Percentiles rank a stretch among this genome's conserved stretches.
Conservation (phyloP, 2,329 filamentous ascomycete species). For the Fusarium pilosicola region DNA sequence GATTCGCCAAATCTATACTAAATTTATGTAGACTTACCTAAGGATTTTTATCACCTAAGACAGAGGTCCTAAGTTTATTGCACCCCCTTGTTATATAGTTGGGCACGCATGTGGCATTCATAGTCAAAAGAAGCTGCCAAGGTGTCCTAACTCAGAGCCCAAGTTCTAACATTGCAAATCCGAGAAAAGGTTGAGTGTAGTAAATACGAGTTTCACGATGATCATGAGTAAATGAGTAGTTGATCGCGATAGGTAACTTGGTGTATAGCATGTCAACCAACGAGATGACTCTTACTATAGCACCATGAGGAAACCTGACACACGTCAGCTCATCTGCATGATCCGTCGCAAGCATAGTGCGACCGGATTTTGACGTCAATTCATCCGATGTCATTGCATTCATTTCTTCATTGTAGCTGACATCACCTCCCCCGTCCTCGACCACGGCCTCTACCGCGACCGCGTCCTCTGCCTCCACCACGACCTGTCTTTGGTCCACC, state of each 20-base stretch:
- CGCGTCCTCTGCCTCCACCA: slow-evolving; percentile 49
- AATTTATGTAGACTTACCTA: too few relatives aligned
- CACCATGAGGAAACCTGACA: not conserved
- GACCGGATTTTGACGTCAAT: slow-evolving; percentile 1
- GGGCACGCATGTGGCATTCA: not conserved
- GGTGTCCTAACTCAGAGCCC: not conserved
- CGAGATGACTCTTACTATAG: not conserved
- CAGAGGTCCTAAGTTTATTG: too few relatives aligned
- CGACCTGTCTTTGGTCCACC: slow-evolving; percentile 56
- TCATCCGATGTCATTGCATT: slow-evolving; percentile 21
- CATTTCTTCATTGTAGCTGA: slow-evolving; percentile 24
- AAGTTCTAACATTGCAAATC: not conserved
- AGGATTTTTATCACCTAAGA: too few relatives aligned
- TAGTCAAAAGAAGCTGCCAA: not conserved
- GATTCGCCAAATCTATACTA: too few relatives aligned
- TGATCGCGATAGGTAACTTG: not conserved
- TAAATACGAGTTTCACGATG: not conserved
- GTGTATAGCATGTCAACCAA: not conserved
- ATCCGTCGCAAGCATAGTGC: not conserved
- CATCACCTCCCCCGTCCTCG: slow-evolving; percentile 37
- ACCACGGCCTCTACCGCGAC: slow-evolving; percentile 42
- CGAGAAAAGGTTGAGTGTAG: not conserved
- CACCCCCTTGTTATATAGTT: not conserved
- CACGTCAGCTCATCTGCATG: slow-evolving; percentile 12
- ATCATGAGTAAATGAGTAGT: not conserved